Percentiles rank a stretch among this genome's conserved stretches.
These are phyloP conservation scores for Tetraselmis chui DNA, from an alignment of 139 green algal genomes.

Conservation along the genomic window DNA sequence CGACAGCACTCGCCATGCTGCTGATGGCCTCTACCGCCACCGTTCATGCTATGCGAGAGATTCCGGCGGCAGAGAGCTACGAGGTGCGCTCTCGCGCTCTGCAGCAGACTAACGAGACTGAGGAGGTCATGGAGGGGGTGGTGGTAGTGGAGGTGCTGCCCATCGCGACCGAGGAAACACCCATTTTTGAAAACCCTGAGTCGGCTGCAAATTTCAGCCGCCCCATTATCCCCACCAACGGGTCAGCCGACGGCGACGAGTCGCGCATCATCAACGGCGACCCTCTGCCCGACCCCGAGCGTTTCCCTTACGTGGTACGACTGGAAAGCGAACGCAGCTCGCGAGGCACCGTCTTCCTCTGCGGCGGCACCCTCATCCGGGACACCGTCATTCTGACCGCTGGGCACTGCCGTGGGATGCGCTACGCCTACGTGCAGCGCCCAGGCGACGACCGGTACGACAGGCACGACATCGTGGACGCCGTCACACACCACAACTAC, in stretches of 20 bases:
- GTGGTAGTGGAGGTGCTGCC: background rate
- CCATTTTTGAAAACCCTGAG: background rate
- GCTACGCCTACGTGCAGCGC: background rate
- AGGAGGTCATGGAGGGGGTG: background rate
- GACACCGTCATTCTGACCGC: background rate
- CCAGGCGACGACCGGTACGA: background rate
- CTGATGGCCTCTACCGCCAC: too few species aligned
- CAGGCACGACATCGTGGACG: background rate
- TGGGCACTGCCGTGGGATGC: background rate
- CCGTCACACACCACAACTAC: background rate
- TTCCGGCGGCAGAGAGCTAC: background rate
- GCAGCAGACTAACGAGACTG: background rate
- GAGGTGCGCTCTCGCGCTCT: background rate
- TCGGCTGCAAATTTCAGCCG: background rate
- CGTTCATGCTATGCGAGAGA: too few species aligned
- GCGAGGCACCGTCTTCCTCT: background rate
- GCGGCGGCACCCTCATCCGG: background rate
- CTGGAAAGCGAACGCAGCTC: background rate
- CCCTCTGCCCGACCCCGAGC: background rate
- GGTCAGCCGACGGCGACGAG: background rate
- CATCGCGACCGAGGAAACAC: background rate
- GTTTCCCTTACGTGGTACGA: background rate
- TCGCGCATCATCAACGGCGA: background rate
- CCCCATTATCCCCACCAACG: background rate
- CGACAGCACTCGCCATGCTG: too few species aligned